Evolutionary conservation across 805 yeast species (phyloP).

Genomic region (Candida coquimbonensis): DNA sequence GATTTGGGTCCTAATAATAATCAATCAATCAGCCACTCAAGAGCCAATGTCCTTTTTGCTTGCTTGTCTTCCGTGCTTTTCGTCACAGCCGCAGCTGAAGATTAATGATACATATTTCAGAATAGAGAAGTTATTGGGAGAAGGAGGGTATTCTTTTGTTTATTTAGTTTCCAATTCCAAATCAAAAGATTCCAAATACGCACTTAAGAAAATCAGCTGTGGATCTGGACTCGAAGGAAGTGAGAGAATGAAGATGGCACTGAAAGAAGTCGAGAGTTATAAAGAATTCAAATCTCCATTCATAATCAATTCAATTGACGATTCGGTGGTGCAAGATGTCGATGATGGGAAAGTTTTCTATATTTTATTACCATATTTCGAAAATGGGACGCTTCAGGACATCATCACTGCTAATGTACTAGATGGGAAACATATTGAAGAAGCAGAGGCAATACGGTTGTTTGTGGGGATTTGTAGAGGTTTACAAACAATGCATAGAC

Average conservation of each 20-base stretch:
- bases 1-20: background rate
- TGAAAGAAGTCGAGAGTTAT: slow-evolving; percentile 73
- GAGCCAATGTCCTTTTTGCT: background rate
- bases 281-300: slow-evolving; percentile 62
- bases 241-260: slow-evolving; percentile 63
- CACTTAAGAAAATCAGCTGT: slow-evolving; percentile 81
- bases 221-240: slow-evolving; percentile 57
- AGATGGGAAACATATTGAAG: slow-evolving; percentile 45
- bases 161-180: slow-evolving; percentile 57
- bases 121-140: slow-evolving; percentile 72
- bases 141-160: slow-evolving; percentile 85
- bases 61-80: slow-evolving; percentile 17
- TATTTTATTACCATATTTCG: slow-evolving; percentile 73
- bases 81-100: slow-evolving; percentile 45
- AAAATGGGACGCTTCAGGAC: slow-evolving; percentile 73
- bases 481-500: slow-evolving; percentile 61
- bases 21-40: no score
- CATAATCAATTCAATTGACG: slow-evolving; percentile 64
- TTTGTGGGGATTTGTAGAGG: slow-evolving; percentile 72
- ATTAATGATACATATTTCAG: slow-evolving; percentile 58
- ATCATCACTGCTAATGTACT: slow-evolving; percentile 59
- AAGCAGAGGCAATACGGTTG: slow-evolving; percentile 53
- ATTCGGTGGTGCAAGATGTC: slow-evolving; percentile 59
- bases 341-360: slow-evolving; percentile 79
- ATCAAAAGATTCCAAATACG: slow-evolving; percentile 41